These are phyloP conservation scores for Aspergillus sp. DNA, from an alignment of 2,329 filamentous ascomycete species.

Conservation along the genomic window DNA sequence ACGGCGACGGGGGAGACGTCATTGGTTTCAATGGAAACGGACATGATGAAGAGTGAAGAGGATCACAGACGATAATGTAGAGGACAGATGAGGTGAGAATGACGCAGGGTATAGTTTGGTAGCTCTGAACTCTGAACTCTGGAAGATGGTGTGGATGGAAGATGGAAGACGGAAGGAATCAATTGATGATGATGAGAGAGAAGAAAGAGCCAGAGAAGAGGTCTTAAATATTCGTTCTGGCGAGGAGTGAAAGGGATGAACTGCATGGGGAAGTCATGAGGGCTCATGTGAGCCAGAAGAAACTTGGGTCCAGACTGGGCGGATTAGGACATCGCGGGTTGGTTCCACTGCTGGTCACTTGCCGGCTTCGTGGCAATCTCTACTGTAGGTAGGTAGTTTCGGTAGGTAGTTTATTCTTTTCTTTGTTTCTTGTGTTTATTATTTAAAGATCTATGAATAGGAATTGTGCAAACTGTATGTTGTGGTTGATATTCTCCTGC, in stretches of 20 bases:
- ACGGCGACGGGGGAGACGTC: slow-evolving; percentile 24
- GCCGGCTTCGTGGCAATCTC: slow-evolving; percentile 11
- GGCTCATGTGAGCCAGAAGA: slow-evolving; percentile 20
- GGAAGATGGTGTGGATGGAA: background rate
- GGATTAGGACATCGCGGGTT: background rate
- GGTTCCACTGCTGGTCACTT: slow-evolving; percentile 14
- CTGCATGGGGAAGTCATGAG: slow-evolving; percentile 8
- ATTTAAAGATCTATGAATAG: too few relatives aligned
- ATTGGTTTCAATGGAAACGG: slow-evolving; percentile 33
- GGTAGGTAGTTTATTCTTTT: too few relatives aligned
- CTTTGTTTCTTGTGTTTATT: too few relatives aligned
- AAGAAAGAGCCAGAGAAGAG: background rate
- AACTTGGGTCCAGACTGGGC: slow-evolving; percentile 13
- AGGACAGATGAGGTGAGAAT: background rate
- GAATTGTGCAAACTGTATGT: too few relatives aligned
- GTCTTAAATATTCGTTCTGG: slow-evolving; percentile 18
- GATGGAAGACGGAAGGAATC: background rate
- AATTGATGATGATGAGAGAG: slow-evolving; percentile 9
- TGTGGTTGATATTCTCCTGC: too few relatives aligned
- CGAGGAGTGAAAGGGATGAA: background rate
- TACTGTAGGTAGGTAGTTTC: background rate
- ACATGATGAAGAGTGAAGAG: slow-evolving; percentile 22
- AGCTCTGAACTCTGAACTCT: background rate
- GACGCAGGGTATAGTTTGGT: background rate
- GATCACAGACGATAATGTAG: background rate